Base-by-base conservation (phyloP, 2,329 filamentous ascomycete genomes). In the Neofusicoccum laricinum region DNA sequence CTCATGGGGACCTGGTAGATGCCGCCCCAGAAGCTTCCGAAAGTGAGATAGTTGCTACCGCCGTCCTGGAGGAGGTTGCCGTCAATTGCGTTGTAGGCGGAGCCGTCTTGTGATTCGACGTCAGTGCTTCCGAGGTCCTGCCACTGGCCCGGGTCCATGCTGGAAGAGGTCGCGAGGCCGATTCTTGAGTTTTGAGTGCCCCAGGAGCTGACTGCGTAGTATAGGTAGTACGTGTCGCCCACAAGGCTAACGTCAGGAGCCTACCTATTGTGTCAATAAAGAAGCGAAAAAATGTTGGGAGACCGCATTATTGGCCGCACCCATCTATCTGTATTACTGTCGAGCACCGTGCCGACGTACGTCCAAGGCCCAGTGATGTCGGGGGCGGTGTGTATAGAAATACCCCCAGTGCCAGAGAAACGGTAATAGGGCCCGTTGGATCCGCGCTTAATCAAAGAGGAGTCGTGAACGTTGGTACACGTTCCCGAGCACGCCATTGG, bases 1-100 rank as follows among this genome's bases (percentile, higher is more conserved):
- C 64, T 1, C 61, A 90, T 78, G 10, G 77, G 71, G 0, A 85
- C 84, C 70, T 88, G 87, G 75, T 85, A 88, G 66, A 90, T 83
- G 68, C 86, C 84, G 4, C 78, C 73, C 87, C 88, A 91, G 79
- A 87, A 90, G 25, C 84, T 87, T 19, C 88, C 89, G 66, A 90
- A 91, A 64, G 81, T 86, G 69, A 86, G 75, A 62, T 81, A 80
- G 34, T 81, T 80, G 14, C 72, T 74, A 61, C 80, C 67, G 7
- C 65, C 66, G 30, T 65, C 62, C 40, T 72, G 69, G 66, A 83
- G 79, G 30, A 81, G 65, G 62, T 77, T 75, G 1, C 76, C 73
- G 64, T 81, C 89, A 69, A 91, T 81, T 41, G 79, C 75, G 58
- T 82, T 81, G 55, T 70, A 74, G 1, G 69, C 69, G 0, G 65